Conservation (phyloP, 192 early-diverging fungal species). For the Irineochytrium annulatum region DNA sequence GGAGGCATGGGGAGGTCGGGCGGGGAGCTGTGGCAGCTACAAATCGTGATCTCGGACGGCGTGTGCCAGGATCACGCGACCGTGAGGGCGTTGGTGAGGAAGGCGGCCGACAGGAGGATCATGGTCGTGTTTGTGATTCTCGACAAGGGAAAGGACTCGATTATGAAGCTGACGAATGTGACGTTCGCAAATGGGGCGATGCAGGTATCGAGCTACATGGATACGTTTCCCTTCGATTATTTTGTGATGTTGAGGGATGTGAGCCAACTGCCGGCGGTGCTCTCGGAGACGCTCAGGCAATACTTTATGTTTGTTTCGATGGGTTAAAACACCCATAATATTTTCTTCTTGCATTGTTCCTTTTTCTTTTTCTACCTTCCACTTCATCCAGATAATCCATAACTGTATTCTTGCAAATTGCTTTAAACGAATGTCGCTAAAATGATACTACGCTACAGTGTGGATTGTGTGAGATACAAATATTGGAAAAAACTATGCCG, state of each 20-base stretch:
- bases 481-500: too few relatives aligned
- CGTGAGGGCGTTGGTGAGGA: conserved; percentile 76
- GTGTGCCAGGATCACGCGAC: conserved; percentile 92
- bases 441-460: too few relatives aligned
- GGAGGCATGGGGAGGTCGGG: conserved; percentile 16
- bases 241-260: conserved; percentile 90
- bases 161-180: conserved; percentile 86
- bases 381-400: too few relatives aligned
- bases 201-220: conserved; percentile 79
- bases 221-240: conserved; percentile 98
- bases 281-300: conserved; percentile 92
- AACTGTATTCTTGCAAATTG: too few relatives aligned
- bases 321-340: too few relatives aligned
- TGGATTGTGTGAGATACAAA: too few relatives aligned
- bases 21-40: conserved; percentile 90
- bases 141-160: conserved; percentile 79
- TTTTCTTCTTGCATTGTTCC: too few relatives aligned
- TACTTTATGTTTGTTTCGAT: conserved; percentile 82
- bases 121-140: conserved; percentile 97
- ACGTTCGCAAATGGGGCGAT: conserved; percentile 64
- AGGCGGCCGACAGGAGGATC: conserved; percentile 78
- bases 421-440: too few relatives aligned
- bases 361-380: too few relatives aligned
- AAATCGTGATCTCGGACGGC: conserved; percentile 94
- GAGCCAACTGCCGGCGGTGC: conserved; percentile 77